phyloP scores from a whole-genome alignment of 257 asterid species.

The Henckelia pumila region DNA sequence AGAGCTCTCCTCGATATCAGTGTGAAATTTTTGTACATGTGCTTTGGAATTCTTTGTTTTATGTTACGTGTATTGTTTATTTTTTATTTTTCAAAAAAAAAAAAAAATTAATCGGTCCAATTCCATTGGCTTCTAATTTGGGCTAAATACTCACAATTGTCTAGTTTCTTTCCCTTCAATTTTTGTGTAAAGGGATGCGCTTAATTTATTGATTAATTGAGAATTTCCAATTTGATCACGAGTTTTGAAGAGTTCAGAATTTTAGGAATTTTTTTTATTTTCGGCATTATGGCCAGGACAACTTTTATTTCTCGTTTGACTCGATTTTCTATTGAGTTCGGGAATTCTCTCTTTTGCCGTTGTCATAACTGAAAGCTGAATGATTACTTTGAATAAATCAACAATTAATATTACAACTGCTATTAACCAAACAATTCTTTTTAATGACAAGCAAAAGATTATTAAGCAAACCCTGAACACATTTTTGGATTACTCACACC shows the following conservation, averaged over 20 bases:
- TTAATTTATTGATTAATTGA: not conserved
- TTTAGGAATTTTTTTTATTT: not conserved
- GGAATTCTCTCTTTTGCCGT: no score
- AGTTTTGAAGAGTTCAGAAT: not conserved
- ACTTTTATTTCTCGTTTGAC: not conserved
- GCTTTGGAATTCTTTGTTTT: not conserved
- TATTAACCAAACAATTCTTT: no score
- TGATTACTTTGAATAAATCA: no score
- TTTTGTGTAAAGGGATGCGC: not conserved
- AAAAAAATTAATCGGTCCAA: not conserved
- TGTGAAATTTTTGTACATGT: constrained; percentile 44
- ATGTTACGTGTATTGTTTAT: not conserved
- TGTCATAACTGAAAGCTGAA: no score
- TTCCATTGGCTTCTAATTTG: not conserved
- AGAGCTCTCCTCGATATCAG: constrained; percentile 63
- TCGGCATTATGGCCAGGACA: not conserved
- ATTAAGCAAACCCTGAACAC: no score
- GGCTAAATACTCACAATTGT: not conserved
- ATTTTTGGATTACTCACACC: no score
- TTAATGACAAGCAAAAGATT: no score
- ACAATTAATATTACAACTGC: no score
- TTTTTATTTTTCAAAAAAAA: no score
- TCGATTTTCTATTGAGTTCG: no score
- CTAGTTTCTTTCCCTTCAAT: not conserved
- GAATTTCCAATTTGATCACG: not conserved